Evolutionary conservation across 2,329 filamentous ascomycete species (phyloP), one percentile per base, ranked within the genome.

Genomic region (Aspergillus spinulosporus): DNA sequence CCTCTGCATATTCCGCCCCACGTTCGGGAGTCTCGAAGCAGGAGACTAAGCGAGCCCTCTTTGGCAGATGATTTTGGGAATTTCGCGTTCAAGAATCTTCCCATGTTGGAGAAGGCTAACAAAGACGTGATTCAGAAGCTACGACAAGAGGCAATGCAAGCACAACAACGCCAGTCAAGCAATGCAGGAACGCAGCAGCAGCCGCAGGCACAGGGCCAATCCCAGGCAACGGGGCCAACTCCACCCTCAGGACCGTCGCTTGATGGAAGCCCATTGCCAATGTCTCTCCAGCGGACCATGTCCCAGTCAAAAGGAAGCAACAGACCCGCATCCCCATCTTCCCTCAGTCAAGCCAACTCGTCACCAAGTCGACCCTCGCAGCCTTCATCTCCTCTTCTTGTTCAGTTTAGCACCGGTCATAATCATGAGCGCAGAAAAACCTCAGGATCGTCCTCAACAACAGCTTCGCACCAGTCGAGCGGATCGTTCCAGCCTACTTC

Each of bases 71-170:
- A 99, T 70, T 99, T 99, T 78, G 94, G 94, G 32, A 92, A 86
- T 60, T 99, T 99, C 74, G 86, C 91, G 39, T 99, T 96, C 81
- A 99, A 99, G 77, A 99, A 99, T 66, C 78, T 99, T 48, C 92
- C 93, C 0, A 93, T 97, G 15, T 81, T 99, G 14, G 94, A 97
- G 67, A 97, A 97, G 73, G 94, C 94, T 53, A 99, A 99, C 75
- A 99, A 99, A 71, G 94, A 99, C 67, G 92, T 97, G 31, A 96
- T 99, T 32, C 92, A 97, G 67, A 97, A 97, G 72, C 80, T 99
- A 56, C 87, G 92, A 8, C 91, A 92, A 21, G 92, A 97, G 73
- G 92, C 94, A 2, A 82, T 97, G 77, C 92, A 88, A 66, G 80
- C 82, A 36, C 84, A 86, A 64, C 80, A 80, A 59, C 84, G 85